Percentiles rank a stretch among this genome's conserved stretches.
Evolutionary conservation across 1,284 basidiomycete species (phyloP).

Genomic region (Pterula multifida): DNA sequence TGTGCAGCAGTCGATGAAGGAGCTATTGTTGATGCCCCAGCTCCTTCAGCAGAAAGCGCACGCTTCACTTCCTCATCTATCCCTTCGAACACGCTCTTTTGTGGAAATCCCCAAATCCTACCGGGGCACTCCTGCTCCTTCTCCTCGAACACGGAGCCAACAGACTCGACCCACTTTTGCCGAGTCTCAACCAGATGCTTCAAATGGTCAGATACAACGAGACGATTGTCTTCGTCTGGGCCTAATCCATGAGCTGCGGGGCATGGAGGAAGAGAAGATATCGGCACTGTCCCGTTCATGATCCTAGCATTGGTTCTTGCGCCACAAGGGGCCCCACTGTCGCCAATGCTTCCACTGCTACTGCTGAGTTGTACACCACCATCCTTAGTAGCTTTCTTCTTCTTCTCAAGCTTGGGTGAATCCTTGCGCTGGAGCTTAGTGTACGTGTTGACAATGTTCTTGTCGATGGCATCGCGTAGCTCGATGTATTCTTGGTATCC

Average conservation of each 20-base stretch:
- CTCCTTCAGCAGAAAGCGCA: slow-evolving; percentile 11
- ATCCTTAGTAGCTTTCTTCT: slow-evolving; percentile 45
- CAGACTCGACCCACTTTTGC: slow-evolving; percentile 58
- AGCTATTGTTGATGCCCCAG: slow-evolving; percentile 9
- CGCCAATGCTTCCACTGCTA: slow-evolving; percentile 17
- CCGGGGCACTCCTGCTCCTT: slow-evolving; percentile 52
- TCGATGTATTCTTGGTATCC: slow-evolving; percentile 85
- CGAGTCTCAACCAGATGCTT: slow-evolving; percentile 60
- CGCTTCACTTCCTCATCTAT: slow-evolving; percentile 51
- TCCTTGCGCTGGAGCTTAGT: slow-evolving; percentile 68
- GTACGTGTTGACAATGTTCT: slow-evolving; percentile 61
- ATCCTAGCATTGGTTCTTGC: slow-evolving; percentile 11
- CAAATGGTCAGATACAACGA: slow-evolving; percentile 63
- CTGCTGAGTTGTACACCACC: slow-evolving; percentile 4
- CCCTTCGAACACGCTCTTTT: slow-evolving; percentile 61
- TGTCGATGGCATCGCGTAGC: slow-evolving; percentile 71
- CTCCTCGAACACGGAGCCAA: slow-evolving; percentile 56
- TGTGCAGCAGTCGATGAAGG: slow-evolving; percentile 12
- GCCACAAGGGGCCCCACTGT: slow-evolving; percentile 15
- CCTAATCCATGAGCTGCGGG: slow-evolving; percentile 58
- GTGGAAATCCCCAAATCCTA: slow-evolving; percentile 63
- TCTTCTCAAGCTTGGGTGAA: slow-evolving; percentile 39
- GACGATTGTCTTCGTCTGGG: slow-evolving; percentile 50
- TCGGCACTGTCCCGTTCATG: slow-evolving; percentile 5
- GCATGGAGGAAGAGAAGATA: slow-evolving; percentile 29